Conservation (phyloP, 306 rosid species). For the Vachellia collinsii region DNA sequence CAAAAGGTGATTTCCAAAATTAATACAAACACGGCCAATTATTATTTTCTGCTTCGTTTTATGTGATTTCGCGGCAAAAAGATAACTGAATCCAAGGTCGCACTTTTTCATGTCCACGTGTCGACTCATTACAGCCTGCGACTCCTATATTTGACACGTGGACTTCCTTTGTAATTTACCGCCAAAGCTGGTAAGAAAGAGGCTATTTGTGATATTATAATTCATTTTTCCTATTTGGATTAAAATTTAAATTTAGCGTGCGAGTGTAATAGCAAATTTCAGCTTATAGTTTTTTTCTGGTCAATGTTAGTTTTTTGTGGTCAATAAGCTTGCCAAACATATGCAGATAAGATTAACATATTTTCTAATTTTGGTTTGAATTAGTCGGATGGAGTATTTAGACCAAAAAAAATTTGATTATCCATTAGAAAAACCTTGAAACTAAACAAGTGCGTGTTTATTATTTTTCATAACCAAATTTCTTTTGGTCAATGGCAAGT, state of each 20-base stretch:
- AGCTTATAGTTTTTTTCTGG: background rate
- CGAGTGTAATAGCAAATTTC: background rate
- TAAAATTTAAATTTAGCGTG: background rate
- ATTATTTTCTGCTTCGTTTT: background rate
- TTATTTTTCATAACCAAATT: too few species aligned
- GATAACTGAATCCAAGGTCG: background rate
- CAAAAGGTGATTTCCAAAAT: too few species aligned
- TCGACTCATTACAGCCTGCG: background rate
- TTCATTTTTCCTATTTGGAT: background rate
- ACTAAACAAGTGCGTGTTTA: background rate
- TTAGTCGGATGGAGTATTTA: background rate
- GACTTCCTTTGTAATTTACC: background rate
- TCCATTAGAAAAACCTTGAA: background rate
- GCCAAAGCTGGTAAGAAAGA: background rate
- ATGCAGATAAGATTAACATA: background rate
- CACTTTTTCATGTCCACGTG: constrained; percentile 2
- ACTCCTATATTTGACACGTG: background rate
- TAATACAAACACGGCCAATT: too few species aligned
- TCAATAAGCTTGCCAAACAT: background rate
- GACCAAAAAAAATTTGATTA: background rate
- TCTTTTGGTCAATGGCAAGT: too few species aligned
- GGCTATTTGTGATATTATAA: background rate
- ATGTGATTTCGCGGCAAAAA: constrained; percentile 3
- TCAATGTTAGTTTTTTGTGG: background rate
- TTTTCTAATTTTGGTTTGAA: background rate